Conservation (phyloP, 78 protist species). For the Dictyostelium purpureum region DNA sequence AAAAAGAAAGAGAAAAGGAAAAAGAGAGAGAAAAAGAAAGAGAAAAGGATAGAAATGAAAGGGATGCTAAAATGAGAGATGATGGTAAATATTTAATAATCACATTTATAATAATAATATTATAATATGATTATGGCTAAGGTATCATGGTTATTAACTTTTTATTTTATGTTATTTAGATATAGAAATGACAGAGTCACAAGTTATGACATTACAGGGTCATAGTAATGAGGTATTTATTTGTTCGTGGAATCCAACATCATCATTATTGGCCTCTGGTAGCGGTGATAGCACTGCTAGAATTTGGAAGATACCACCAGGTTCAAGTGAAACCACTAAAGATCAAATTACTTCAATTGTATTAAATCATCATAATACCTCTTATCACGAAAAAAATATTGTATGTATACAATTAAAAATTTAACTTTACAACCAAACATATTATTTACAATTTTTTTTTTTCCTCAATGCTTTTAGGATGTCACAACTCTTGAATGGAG, state of each 20-base stretch:
- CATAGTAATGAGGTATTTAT: constrained; percentile 89
- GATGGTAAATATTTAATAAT: background rate
- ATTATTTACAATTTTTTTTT: background rate
- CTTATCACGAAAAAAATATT: constrained; percentile 24
- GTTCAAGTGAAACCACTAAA: background rate
- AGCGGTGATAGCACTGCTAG: constrained; percentile 96
- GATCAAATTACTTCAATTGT: background rate
- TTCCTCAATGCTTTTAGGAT: too few relatives aligned
- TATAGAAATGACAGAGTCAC: constrained; percentile 49
- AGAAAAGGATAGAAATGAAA: constrained; percentile 25
- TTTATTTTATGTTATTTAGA: background rate
- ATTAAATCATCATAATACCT: constrained; percentile 12
- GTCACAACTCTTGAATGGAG: too few relatives aligned
- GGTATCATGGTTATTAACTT: too few relatives aligned
- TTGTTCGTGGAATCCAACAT: constrained; percentile 80
- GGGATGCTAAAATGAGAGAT: constrained; percentile 6
- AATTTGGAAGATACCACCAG: constrained; percentile 86
- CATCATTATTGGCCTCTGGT: constrained; percentile 52
- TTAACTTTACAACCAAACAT: background rate
- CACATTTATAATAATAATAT: background rate
- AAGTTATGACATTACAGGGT: constrained; percentile 75
- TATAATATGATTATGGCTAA: background rate
- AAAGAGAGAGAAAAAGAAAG: constrained; percentile 1
- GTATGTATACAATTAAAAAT: constrained; percentile 3
- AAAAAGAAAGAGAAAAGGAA: constrained; percentile 14